A percentile compares a stretch with the other conserved stretches of the same genome.
Conservation (phyloP, 2,329 filamentous ascomycete species). For the Leptographium lundbergii region DNA sequence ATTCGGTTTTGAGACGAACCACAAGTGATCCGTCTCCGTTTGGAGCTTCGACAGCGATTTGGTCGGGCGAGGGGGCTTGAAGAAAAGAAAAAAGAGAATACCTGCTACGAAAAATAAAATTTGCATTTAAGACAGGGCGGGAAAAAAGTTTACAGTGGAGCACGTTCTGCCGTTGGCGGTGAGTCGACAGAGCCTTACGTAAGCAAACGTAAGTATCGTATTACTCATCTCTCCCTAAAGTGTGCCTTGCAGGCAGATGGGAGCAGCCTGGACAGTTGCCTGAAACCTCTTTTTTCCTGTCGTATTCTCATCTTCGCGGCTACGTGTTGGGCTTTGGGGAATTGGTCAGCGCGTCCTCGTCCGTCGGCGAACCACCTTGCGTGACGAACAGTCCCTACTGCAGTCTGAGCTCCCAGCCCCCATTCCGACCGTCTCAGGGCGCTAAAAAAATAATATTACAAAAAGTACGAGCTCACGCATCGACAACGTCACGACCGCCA, state of each 20-base stretch:
- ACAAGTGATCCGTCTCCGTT: constrained; percentile 50
- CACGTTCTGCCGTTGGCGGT: not conserved
- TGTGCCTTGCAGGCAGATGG: not conserved
- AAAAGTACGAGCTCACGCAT: not conserved
- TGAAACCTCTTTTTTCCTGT: not conserved
- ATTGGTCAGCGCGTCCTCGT: not conserved
- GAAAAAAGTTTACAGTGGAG: not conserved
- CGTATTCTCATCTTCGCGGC: not conserved
- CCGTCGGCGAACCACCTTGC: not conserved
- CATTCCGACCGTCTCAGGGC: not conserved
- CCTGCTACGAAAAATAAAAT: constrained; percentile 1
- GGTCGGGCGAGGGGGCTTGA: constrained; percentile 80
- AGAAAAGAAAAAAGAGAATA: constrained; percentile 17
- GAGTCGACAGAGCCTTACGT: not conserved
- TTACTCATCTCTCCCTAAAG: not conserved
- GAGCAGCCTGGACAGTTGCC: not conserved
- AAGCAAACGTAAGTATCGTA: not conserved
- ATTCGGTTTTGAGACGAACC: constrained; percentile 20
- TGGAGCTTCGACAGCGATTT: constrained; percentile 99
- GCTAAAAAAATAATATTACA: constrained; percentile 4
- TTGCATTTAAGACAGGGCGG: not conserved
- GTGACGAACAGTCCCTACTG: not conserved
- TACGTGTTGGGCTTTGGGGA: not conserved
- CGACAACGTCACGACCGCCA: not conserved
- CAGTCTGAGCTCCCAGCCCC: constrained; percentile 1